Base-by-base conservation (phyloP, 305 asterid genomes). In the Fraxinus albicans region DNA sequence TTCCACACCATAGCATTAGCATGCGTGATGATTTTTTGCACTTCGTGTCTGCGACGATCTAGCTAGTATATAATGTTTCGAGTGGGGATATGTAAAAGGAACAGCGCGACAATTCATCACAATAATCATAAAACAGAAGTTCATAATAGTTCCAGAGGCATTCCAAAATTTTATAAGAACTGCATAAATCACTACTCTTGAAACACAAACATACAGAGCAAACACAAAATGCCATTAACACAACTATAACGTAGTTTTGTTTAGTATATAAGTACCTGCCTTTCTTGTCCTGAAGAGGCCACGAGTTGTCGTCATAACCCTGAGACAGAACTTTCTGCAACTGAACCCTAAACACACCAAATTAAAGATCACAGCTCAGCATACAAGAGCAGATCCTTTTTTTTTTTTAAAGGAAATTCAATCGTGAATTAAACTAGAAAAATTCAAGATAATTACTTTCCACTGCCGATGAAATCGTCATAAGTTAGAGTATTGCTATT, bases 401-500 rank as follows among this genome's bases (percentile, higher is more conserved):
- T 42, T 8, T 38, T 40, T 9, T 12, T 9, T 12, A 81, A 58
- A 5, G 40, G 31, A 53, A 17, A 74, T 4, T 13, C 25, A 74
- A n/a, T 12, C 10, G 9, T 0, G 38, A 78, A 47, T 3, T 35
- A 74, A 77, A 84, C n/a, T n/a, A 9, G 77, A 63, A 27, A 17
- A 79, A 55, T 80, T 53, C 23, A 83, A 75, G 44, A 47, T 67
- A 85, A 77, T 80, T 89, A 96, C 98, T 89, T 95, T 91, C 99
- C 98, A 33, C 84, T 90, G 87, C 99, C 99, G 47, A 96, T 93
- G 85, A 93, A 90, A 90, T 91, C 98, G 33, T 96, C 98, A 65
- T 63, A 83, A 67, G 91, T 88, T 74, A 95, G 15, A 53, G 98
- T 91, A 88, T 96, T 96, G 90, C 98, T 94, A 90, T 96, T 96